A percentile compares a stretch with the other conserved stretches of the same genome.
Evolutionary conservation across 179 eudicot species (phyloP).

Genomic region (Drosera spatulata): DNA sequence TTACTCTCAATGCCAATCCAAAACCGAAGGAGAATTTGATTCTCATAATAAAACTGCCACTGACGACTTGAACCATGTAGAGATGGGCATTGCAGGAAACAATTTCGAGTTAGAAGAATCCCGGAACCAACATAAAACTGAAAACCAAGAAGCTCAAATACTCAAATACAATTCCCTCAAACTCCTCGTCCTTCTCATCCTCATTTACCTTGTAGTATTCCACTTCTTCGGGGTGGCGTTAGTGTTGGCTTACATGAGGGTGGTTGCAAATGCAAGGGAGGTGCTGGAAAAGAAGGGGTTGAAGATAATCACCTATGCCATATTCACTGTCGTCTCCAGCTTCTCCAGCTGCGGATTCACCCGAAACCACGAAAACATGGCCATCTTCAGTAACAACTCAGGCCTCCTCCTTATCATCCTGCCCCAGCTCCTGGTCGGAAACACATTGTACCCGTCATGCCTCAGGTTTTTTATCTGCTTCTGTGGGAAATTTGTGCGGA

Average conservation of each 20-base stretch:
- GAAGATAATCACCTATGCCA: no score
- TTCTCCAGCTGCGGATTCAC: no score
- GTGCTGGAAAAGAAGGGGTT: conserved; percentile 17
- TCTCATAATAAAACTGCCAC: conserved; percentile 8
- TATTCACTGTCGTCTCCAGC: no score
- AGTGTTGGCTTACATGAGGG: conserved; percentile 22
- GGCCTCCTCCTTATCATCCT: no score
- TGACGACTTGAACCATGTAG: conserved; percentile 7
- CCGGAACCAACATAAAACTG: conserved; percentile 14
- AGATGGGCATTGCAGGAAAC: conserved; percentile 5
- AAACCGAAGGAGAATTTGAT: conserved; percentile 14
- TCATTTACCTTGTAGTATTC: conserved; percentile 26
- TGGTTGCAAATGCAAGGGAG: conserved; percentile 19
- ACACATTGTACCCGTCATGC: conserved; percentile 47
- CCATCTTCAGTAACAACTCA: no score
- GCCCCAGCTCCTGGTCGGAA: conserved; percentile 57
- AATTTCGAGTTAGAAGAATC: conserved; percentile 3
- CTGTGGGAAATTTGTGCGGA: conserved; percentile 28
- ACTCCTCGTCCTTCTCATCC: conserved; percentile 32
- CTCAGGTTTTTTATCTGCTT: conserved; percentile 44
- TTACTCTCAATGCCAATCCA: conserved; percentile 14
- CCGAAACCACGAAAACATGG: no score
- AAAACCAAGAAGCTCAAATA: neutral
- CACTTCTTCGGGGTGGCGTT: conserved; percentile 27
- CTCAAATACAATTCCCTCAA: conserved; percentile 34